phyloP scores from a whole-genome alignment of 2,329 filamentous ascomycete species.

The Ophiosphaerella herpotricha region DNA sequence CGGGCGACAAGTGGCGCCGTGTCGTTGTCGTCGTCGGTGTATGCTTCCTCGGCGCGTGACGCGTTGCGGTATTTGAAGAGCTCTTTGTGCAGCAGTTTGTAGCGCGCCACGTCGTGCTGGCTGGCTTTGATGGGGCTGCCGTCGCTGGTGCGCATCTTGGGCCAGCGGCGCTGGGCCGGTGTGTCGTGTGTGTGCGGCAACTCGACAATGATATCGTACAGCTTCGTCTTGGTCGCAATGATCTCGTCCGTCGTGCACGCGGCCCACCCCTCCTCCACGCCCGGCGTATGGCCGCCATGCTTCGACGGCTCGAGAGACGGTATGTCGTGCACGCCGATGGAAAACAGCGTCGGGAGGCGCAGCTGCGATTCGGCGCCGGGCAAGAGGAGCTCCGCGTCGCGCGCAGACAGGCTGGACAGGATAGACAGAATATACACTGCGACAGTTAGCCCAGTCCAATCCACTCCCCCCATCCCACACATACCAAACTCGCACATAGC shows the following conservation, averaged over 20 bases:
- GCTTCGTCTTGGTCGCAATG: slow-evolving; percentile 78
- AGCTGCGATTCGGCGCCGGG: slow-evolving; percentile 63
- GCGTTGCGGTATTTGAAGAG: slow-evolving; percentile 37
- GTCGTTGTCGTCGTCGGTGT: slow-evolving; percentile 27
- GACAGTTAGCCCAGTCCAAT: slow-evolving; percentile 4
- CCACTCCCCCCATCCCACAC: slow-evolving; percentile 7
- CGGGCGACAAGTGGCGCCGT: slow-evolving; percentile 25
- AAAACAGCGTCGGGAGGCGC: slow-evolving; percentile 82
- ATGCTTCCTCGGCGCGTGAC: neutral
- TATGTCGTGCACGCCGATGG: slow-evolving; percentile 91
- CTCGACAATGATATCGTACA: slow-evolving; percentile 89
- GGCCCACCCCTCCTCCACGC: slow-evolving; percentile 73
- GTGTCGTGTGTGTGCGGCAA: slow-evolving; percentile 69
- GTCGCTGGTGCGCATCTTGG: slow-evolving; percentile 68
- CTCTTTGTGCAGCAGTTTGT: slow-evolving; percentile 42
- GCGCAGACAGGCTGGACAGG: slow-evolving; percentile 82
- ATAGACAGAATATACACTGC: slow-evolving; percentile 93
- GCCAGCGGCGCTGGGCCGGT: slow-evolving; percentile 68
- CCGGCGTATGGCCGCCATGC: slow-evolving; percentile 43
- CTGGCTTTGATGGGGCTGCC: slow-evolving; percentile 77
- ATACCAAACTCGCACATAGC: slow-evolving; percentile 86
- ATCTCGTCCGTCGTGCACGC: slow-evolving; percentile 97
- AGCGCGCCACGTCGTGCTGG: slow-evolving; percentile 85
- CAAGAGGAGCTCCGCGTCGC: slow-evolving; percentile 71
- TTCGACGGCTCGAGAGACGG: slow-evolving; percentile 66